phyloP scores from a whole-genome alignment of 495 filamentous ascomycete species.

The Penicillium subrubescens region DNA sequence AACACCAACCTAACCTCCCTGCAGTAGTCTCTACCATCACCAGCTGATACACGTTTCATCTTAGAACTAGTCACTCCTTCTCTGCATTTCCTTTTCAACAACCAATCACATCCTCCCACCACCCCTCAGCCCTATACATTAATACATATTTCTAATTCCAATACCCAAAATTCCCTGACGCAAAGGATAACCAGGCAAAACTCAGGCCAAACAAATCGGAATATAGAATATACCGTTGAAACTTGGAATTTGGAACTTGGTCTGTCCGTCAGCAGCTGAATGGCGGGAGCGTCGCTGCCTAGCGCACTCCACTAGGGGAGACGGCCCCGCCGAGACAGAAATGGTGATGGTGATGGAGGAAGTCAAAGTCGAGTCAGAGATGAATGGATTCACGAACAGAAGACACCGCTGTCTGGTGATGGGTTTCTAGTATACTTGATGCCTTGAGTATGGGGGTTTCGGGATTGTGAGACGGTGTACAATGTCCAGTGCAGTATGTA shows the following conservation, averaged over 20 bases:
- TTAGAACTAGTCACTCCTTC: neutral
- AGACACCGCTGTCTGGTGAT: neutral
- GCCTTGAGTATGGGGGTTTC: neutral
- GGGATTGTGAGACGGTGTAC: conserved; percentile 7
- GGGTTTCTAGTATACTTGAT: neutral
- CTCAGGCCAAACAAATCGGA: neutral
- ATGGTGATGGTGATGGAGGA: neutral
- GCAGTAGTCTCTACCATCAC: neutral
- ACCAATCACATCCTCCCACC: neutral
- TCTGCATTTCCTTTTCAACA: neutral
- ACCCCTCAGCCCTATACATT: conserved; percentile 15
- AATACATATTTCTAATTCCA: neutral
- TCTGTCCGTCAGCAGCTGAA: conserved; percentile 32
- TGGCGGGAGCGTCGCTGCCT: conserved; percentile 29
- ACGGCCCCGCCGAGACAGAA: neutral
- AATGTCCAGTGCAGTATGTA: neutral
- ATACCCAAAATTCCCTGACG: neutral
- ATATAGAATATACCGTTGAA: neutral
- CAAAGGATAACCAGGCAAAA: neutral
- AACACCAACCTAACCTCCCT: neutral
- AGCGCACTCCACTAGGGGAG: conserved; percentile 3
- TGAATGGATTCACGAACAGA: neutral
- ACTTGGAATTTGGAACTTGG: too few species aligned
- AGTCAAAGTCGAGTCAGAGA: neutral
- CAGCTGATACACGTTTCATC: conserved; percentile 13